Base-by-base conservation (phyloP, 2,329 filamentous ascomycete genomes). In the Penicillium sp. region DNA sequence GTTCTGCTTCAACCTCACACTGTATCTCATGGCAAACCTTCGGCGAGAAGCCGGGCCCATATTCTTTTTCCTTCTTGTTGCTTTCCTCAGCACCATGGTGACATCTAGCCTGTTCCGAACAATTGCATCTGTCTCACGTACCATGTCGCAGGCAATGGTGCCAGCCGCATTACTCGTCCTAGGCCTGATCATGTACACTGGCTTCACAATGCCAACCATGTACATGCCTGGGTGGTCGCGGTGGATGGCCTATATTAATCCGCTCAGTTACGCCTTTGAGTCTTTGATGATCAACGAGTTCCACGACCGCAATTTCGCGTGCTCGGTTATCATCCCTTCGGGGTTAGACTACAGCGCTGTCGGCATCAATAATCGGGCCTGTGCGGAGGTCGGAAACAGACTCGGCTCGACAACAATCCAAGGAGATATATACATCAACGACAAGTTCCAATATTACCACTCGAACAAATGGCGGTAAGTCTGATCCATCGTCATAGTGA, bases 11-110 rank as follows among this genome's bases (percentile, higher is more conserved):
- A 93, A 95, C 71, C 51, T 91, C 23, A 80, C 84, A 1, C 74
- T 96, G 3, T 96, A 96, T 77, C 95, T 96, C 74, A 88, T 96
- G 85, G 88, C 89, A 0, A 89, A 92, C 62, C 78, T 96, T 25
- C 84, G 89, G 51, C 82, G 90, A 56, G 86, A 89, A 63, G 80
- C 89, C 0, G 88, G 87, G 2, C 76, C 86, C 1, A 95, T 93
- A 80, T 96, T 96, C 81, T 89, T 92, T 78, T 94, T 90, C 81
- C 75, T 91, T 52, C 79, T 96, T 53, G 82, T 92, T 68, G 87
- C 86, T 3, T 91, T 93, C 76, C 71, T 82, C 61, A 85, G 86
- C 4, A 89, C 88, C 1, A 62, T 94, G 67, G 79, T 84, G 62
- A 93, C 93, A 88, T 91, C 88, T 49, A 91, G 90, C 84, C 82